A percentile compares a stretch with the other conserved stretches of the same genome.
These are phyloP conservation scores for Phaeotremella fagi DNA, from an alignment of 768 basidiomycete genomes.

Conservation along the genomic window DNA sequence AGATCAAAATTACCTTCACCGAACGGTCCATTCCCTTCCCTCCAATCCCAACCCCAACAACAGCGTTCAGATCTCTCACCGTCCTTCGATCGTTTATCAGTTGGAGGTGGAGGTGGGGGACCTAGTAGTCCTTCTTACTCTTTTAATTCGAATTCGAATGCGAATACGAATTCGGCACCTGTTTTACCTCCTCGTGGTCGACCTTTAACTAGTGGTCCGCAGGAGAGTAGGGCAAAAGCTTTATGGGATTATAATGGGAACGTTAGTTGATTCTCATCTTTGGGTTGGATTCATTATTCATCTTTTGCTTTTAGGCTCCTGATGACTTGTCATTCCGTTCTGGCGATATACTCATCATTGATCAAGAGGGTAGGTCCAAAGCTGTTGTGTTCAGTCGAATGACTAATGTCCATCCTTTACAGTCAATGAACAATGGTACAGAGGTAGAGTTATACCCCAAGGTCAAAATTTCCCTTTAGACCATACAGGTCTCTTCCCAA, in stretches of 20 bases:
- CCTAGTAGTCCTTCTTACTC: background rate
- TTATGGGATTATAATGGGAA: constrained; percentile 41
- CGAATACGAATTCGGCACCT: no score
- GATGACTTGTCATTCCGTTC: constrained; percentile 69
- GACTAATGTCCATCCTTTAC: no score
- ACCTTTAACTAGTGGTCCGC: constrained; percentile 1
- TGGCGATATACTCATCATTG: constrained; percentile 70
- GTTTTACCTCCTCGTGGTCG: constrained; percentile 14
- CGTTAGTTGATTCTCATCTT: constrained; percentile 13
- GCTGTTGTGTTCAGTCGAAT: no score
- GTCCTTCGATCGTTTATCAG: constrained; percentile 10
- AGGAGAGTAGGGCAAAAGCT: constrained; percentile 18
- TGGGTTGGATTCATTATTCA: background rate
- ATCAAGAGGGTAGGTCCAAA: constrained; percentile 55
- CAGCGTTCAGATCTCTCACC: constrained; percentile 5
- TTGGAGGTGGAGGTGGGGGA: background rate
- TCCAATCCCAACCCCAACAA: constrained; percentile 5
- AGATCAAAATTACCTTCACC: constrained; percentile 34
- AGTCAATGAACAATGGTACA: constrained; percentile 56
- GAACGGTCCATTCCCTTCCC: constrained; percentile 36
- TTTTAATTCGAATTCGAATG: no score
- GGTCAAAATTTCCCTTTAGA: constrained; percentile 28
- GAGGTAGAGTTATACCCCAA: constrained; percentile 60
- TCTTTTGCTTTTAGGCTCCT: constrained; percentile 56
- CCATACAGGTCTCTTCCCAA: constrained; percentile 36